phyloP scores from a whole-genome alignment of 176 grass and related monocot genomes.

The Tuctoria greenei region DNA sequence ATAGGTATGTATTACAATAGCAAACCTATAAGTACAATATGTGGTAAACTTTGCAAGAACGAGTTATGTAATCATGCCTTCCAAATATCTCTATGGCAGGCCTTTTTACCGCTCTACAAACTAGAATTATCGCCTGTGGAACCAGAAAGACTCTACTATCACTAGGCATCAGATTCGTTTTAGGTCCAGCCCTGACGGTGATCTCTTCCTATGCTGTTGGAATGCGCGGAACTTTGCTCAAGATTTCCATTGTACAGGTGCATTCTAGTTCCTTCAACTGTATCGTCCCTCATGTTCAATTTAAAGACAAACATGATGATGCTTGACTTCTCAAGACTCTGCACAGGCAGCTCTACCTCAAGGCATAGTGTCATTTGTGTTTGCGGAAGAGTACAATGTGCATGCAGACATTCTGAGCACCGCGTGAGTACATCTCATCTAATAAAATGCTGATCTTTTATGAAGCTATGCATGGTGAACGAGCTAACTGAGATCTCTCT shows the following conservation, averaged over 20 bases:
- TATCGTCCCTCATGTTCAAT: neutral
- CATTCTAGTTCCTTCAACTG: slow-evolving; percentile 2
- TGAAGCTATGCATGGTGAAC: neutral
- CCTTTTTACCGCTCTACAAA: slow-evolving; percentile 75
- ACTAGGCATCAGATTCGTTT: slow-evolving; percentile 66
- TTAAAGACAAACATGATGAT: slow-evolving; percentile 10
- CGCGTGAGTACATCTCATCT: slow-evolving; percentile 48
- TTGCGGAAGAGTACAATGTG: slow-evolving; percentile 81
- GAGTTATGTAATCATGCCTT: neutral
- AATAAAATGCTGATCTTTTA: neutral
- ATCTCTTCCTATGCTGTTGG: slow-evolving; percentile 66
- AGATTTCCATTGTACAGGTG: slow-evolving; percentile 88
- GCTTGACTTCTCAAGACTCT: slow-evolving; percentile 25
- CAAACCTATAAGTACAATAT: slow-evolving; percentile 28
- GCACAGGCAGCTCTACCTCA: slow-evolving; percentile 85
- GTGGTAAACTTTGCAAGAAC: slow-evolving; percentile 13
- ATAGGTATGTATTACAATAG: slow-evolving; percentile 48
- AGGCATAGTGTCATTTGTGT: slow-evolving; percentile 90
- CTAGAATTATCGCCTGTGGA: slow-evolving; percentile 83
- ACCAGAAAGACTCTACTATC: slow-evolving; percentile 60
- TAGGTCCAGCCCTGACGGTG: slow-evolving; percentile 74
- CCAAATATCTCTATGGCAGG: slow-evolving; percentile 44
- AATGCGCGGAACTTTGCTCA: slow-evolving; percentile 59
- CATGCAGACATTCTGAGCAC: slow-evolving; percentile 85
- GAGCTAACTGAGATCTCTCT: slow-evolving; percentile 19